Percentiles rank a stretch among this genome's conserved stretches.
These are phyloP conservation scores for Spirogloea muscicola DNA, from an alignment of 139 green algal genomes.

Conservation along the genomic window DNA sequence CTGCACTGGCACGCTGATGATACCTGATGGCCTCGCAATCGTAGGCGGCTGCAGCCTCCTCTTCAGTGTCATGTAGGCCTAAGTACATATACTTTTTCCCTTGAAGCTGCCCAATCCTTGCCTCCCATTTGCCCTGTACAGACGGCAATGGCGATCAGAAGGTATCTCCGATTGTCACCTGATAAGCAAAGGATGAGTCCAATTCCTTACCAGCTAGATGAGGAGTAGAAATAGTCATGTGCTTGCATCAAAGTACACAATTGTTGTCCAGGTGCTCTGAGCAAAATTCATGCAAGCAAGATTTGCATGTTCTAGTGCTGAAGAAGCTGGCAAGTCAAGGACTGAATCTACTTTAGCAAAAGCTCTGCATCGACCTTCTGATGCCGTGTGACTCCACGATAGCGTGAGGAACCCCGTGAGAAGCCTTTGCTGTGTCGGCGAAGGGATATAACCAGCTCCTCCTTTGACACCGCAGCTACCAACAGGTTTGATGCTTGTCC, in stretches of 20 bases:
- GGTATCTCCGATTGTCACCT: not conserved
- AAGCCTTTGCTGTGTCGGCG: constrained; percentile 63
- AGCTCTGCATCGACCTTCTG: constrained; percentile 53
- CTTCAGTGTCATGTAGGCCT: constrained; percentile 52
- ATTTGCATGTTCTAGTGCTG: too few relatives aligned
- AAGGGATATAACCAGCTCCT: constrained; percentile 70
- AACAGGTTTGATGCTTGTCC: constrained; percentile 19
- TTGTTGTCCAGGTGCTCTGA: too few relatives aligned
- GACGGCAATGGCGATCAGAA: not conserved
- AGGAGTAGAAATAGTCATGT: too few relatives aligned
- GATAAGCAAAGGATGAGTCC: too few relatives aligned
- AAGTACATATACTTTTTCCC: constrained; percentile 61
- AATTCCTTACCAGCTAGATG: too few relatives aligned
- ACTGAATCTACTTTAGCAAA: not conserved
- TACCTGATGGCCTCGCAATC: constrained; percentile 44
- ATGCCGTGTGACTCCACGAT: constrained; percentile 68
- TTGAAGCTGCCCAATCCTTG: constrained; percentile 69
- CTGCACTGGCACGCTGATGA: too few relatives aligned
- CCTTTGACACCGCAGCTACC: constrained; percentile 57
- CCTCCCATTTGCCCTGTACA: constrained; percentile 69
- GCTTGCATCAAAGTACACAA: too few relatives aligned
- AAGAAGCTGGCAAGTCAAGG: not conserved
- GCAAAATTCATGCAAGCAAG: too few relatives aligned
- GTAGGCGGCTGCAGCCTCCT: constrained; percentile 50
- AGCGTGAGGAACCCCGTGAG: constrained; percentile 56